Evolutionary conservation across 2,329 filamentous ascomycete genomes (phyloP).

Genomic region (Pyrenophora tritici-repentis): DNA sequence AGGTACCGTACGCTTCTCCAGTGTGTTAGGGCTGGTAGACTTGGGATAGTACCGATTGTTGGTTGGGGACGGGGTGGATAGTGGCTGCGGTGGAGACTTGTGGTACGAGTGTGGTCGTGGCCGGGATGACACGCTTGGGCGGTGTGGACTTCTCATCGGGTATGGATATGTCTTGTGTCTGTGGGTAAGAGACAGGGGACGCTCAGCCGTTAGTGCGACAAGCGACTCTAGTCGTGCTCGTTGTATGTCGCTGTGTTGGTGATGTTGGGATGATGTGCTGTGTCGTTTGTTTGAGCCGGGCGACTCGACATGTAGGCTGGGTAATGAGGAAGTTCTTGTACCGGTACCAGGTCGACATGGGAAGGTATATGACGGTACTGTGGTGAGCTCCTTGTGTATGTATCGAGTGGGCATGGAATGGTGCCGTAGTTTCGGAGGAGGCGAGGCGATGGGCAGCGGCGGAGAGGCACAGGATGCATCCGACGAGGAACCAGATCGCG

Average conservation of each 20-base stretch:
- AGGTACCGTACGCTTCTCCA: constrained; percentile 15
- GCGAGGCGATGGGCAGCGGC: constrained; percentile 6
- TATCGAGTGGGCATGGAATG: background rate
- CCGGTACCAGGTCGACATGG: background rate
- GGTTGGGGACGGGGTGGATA: background rate
- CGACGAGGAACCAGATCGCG: constrained; percentile 17
- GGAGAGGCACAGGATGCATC: constrained; percentile 15
- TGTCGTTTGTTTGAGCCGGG: background rate
- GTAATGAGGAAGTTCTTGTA: background rate
- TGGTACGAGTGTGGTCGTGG: background rate
- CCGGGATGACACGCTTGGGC: background rate
- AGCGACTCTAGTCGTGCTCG: constrained; percentile 4
- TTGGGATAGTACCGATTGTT: background rate
- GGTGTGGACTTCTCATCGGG: background rate
- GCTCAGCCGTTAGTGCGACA: constrained; percentile 5
- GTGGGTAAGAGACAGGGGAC: background rate
- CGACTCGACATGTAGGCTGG: background rate
- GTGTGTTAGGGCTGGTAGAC: too few species aligned
- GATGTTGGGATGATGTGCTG: background rate
- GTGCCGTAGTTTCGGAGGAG: background rate
- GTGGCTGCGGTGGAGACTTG: background rate
- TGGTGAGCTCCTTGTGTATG: background rate
- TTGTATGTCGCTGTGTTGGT: background rate
- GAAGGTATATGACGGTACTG: background rate
- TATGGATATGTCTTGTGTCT: background rate